Conservation (phyloP, 805 yeast genomes). For the Wickerhamomyces strasburgensis region DNA sequence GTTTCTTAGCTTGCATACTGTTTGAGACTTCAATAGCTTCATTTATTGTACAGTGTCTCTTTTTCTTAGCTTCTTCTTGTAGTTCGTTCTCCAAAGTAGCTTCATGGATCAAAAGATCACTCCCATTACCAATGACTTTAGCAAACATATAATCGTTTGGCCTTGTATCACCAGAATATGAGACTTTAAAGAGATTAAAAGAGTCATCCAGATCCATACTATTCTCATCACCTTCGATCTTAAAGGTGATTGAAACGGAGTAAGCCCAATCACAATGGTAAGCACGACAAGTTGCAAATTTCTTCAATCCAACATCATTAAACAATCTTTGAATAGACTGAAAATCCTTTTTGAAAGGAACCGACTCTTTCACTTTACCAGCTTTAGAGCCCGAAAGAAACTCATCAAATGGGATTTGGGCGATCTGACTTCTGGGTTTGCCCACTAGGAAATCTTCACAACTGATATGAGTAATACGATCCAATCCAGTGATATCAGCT, state of each 20-base stretch:
- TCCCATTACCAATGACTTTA: slow-evolving; percentile 50
- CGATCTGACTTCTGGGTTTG: slow-evolving; percentile 28
- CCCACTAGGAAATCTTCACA: slow-evolving; percentile 53
- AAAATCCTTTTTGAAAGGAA: slow-evolving; percentile 19
- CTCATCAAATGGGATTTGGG: slow-evolving; percentile 25
- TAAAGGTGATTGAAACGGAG: slow-evolving; percentile 51
- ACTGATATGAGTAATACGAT: slow-evolving; percentile 47
- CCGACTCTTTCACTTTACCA: slow-evolving; percentile 1
- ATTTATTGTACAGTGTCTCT: slow-evolving; percentile 81
- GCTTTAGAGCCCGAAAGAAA: slow-evolving; percentile 4
- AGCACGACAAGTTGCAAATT: slow-evolving; percentile 65
- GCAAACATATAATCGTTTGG: slow-evolving; percentile 63
- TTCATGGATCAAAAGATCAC: slow-evolving; percentile 85
- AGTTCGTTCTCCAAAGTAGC: slow-evolving; percentile 84
- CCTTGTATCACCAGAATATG: slow-evolving; percentile 94
- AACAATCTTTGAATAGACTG: slow-evolving; percentile 32
- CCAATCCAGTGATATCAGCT: slow-evolving; percentile 28
- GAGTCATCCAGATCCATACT: slow-evolving; percentile 2
- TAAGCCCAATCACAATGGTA: slow-evolving; percentile 83
- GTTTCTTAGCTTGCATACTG: slow-evolving; percentile 64
- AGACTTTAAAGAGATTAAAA: slow-evolving; percentile 50
- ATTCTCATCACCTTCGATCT: slow-evolving; percentile 22
- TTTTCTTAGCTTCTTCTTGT: slow-evolving; percentile 69
- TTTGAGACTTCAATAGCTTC: slow-evolving; percentile 75
- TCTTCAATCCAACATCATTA: slow-evolving; percentile 36